These are phyloP conservation scores for Myxozyma udenii DNA, from an alignment of 805 yeast species.

Conservation along the genomic window DNA sequence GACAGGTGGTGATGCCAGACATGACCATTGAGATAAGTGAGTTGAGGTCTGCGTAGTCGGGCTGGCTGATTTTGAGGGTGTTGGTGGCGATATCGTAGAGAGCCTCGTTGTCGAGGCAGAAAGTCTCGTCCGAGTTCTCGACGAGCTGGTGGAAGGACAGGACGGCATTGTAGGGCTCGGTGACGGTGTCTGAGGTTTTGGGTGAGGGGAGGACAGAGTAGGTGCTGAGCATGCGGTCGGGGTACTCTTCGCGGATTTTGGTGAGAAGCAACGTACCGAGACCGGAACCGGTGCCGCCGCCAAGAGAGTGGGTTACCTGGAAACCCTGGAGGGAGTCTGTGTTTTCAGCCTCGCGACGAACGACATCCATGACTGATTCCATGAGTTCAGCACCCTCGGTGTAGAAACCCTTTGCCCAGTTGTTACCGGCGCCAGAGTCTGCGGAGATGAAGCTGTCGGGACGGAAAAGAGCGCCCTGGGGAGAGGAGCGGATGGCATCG, in stretches of 20 bases:
- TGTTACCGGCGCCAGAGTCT: conserved; percentile 90
- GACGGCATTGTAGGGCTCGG: conserved; percentile 92
- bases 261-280: conserved; percentile 87
- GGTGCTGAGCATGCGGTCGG: conserved; percentile 95
- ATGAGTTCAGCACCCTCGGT: conserved; percentile 95
- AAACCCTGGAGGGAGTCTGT: conserved; percentile 93
- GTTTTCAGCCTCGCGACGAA: conserved; percentile 90
- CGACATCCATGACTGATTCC: conserved; percentile 82
- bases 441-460: conserved; percentile 90
- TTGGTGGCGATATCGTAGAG: conserved; percentile 83
- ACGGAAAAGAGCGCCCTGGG: conserved; percentile 82
- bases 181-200: conserved; percentile 87
- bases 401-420: conserved; percentile 96
- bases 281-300: conserved; percentile 97
- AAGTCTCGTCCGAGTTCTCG: conserved; percentile 87
- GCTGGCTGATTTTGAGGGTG: conserved; percentile 76
- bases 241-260: conserved; percentile 85
- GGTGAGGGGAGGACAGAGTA: conserved; percentile 92
- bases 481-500: conserved; percentile 74
- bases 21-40: conserved; percentile 82
- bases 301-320: conserved; percentile 79
- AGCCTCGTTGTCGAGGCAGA: conserved; percentile 94
- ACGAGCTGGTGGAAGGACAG: conserved; percentile 87
- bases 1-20: conserved; percentile 93
- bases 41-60: conserved; percentile 75